Percentiles rank a stretch among this genome's conserved stretches.
Evolutionary conservation across 2,329 filamentous ascomycete species (phyloP).

Genomic region (Cryphonectria parasitica): DNA sequence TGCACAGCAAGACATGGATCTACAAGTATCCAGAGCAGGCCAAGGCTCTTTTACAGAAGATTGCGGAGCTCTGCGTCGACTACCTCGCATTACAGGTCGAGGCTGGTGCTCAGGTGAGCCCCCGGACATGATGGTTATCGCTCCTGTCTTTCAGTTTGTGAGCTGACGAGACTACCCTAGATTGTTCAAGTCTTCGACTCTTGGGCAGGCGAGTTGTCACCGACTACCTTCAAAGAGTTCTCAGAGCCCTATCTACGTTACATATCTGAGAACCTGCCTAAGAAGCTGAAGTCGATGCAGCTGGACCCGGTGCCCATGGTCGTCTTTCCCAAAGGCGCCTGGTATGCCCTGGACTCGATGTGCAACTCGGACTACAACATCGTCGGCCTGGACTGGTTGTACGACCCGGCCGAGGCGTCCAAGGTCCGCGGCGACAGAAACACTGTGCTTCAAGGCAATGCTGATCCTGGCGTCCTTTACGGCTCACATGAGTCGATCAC

Average conservation of each 20-base stretch:
- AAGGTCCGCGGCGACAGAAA: constrained; percentile 75
- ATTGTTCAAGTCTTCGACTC: constrained; percentile 97
- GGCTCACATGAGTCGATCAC: constrained; percentile 83
- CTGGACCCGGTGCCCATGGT: constrained; percentile 90
- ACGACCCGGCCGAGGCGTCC: constrained; percentile 84
- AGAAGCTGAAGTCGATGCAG: constrained; percentile 71
- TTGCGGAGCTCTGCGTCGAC: constrained; percentile 92
- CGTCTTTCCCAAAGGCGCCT: constrained; percentile 96
- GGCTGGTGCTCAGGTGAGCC: constrained; percentile 80
- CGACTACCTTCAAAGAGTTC: constrained; percentile 80
- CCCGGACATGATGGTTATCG: neutral
- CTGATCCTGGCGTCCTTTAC: constrained; percentile 91
- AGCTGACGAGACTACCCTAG: constrained; percentile 44
- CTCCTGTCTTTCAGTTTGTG: neutral
- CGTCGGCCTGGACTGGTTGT: constrained; percentile 92
- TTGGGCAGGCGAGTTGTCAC: constrained; percentile 93
- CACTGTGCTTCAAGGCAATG: constrained; percentile 89
- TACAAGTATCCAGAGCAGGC: constrained; percentile 84
- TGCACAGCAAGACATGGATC: constrained; percentile 94
- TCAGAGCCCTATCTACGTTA: constrained; percentile 83
- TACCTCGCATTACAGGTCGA: constrained; percentile 90
- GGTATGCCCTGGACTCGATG: constrained; percentile 87
- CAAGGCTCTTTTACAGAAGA: constrained; percentile 84
- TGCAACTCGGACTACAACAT: constrained; percentile 92
- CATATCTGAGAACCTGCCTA: constrained; percentile 81